Percentiles rank a stretch among this genome's conserved stretches.
Evolutionary conservation across 148 eudicot species (phyloP).

Genomic region (Euryodendron excelsum): DNA sequence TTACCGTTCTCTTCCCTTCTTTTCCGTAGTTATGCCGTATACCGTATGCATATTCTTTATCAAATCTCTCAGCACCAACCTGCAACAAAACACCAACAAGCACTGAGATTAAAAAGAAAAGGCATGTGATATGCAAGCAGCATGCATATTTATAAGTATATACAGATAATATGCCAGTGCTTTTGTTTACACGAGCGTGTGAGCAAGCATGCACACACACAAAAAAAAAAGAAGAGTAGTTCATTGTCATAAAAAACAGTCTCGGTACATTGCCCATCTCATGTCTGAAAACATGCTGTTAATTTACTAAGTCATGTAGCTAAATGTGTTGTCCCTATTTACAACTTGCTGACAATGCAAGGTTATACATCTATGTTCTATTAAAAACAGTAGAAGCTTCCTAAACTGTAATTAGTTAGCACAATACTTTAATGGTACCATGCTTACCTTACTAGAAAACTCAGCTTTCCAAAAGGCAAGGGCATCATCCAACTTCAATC

Average conservation of each 20-base stretch:
- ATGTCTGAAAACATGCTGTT: background rate
- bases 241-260: background rate
- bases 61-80: slow-evolving; percentile 94
- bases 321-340: background rate
- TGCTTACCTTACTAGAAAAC: slow-evolving; percentile 76
- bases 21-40: slow-evolving; percentile 95
- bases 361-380: background rate
- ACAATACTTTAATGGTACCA: slow-evolving; percentile 10
- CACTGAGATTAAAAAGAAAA: background rate
- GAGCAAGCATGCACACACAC: too few relatives aligned
- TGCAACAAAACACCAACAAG: slow-evolving; percentile 26
- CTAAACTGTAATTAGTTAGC: background rate
- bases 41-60: slow-evolving; percentile 92
- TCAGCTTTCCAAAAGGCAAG: slow-evolving; percentile 95
- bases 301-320: background rate
- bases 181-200: background rate
- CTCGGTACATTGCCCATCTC: background rate
- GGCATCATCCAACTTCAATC: slow-evolving; percentile 93
- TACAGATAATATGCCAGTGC: background rate
- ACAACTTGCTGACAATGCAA: slow-evolving; percentile 7
- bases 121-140: background rate
- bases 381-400: background rate
- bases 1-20: slow-evolving; percentile 95
- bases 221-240: too few relatives aligned
- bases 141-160: background rate